Percentiles rank a stretch among this genome's conserved stretches.
These are phyloP conservation scores for Oenanthe sinensis DNA, from an alignment of 129 eudicot species.

Conservation along the genomic window DNA sequence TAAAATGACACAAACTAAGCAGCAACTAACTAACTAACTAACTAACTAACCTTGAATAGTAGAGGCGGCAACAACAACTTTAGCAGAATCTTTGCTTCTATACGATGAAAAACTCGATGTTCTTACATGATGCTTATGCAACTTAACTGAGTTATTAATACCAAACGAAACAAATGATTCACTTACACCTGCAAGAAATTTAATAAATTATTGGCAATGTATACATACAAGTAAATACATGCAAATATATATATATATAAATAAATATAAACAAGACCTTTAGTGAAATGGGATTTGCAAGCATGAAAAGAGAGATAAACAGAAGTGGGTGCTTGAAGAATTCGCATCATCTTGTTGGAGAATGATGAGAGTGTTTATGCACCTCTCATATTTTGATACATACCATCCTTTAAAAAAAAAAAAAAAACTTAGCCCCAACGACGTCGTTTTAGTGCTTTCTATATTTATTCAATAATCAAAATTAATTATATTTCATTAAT, in stretches of 20 bases:
- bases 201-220: neutral
- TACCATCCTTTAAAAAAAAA: too few relatives aligned
- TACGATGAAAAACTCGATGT: conserved; percentile 17
- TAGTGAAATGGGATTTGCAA: conserved; percentile 32
- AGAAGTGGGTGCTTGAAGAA: conserved; percentile 52
- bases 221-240: conserved; percentile 3
- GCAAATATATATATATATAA: neutral
- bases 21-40: too few relatives aligned
- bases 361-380: conserved; percentile 6
- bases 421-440: neutral
- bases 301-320: conserved; percentile 30
- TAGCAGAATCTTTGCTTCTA: conserved; percentile 28
- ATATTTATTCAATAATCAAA: too few relatives aligned
- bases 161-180: conserved; percentile 20
- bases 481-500: too few relatives aligned
- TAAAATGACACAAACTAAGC: neutral
- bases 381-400: conserved; percentile 20
- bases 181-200: conserved; percentile 18
- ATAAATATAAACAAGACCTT: conserved; percentile 6
- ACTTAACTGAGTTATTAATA: conserved; percentile 18
- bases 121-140: conserved; percentile 26
- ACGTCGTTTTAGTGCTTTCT: conserved; percentile 6
- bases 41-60: conserved; percentile 50
- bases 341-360: conserved; percentile 25
- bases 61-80: conserved; percentile 53